Evolutionary conservation across 179 eudicot genomes (phyloP), one percentile per base, ranked within the genome.

Genomic region (Nepenthes alata): DNA sequence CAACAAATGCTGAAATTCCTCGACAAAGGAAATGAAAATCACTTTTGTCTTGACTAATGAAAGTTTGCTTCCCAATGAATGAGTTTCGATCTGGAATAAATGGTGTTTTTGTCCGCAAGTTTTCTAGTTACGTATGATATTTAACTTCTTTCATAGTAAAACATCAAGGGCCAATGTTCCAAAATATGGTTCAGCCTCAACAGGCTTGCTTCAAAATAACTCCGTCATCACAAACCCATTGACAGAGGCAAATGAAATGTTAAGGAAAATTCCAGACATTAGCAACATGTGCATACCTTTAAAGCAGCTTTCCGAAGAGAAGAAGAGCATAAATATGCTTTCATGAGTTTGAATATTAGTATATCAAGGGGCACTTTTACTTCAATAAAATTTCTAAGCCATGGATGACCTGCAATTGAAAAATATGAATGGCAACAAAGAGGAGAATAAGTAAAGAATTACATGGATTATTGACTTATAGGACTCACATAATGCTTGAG

Each of bases 241-340:
- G 12, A 8, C 37, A 12, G 61, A 58, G 14, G 13, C 51, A 37
- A 51, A 2, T 34, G 7, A 51, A 37, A 52, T 10, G 2, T 2
- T 11, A 55, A 54, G 13, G 16, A 3, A 12, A 54, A 49, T 11
- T n/a, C 47, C 62, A 25, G 25, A 25, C 25, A 25, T 25, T 25
- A 25, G 0, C 25, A 60, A n/a, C 35, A 47, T 13, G 47, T 70
- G 62, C 83, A 67, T 74, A 87, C 95, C 85, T 78, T 74, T 48
- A 85, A 73, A 55, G 96, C 96, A 63, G 91, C 89, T 79, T 85
- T 85, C 52, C 96, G 82, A 64, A 88, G 76, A 64, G 86, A 70
- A 58, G 96, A 85, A 41, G 96, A 88, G 57, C 83, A 80, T 82
- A 80, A 78, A 64, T 88, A 88, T 9, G 77, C 82, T 72, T 83